Percentiles rank a stretch among this genome's conserved stretches.
phyloP scores from a whole-genome alignment of 371 early-diverging fungal species.

The Mucor ambiguus region DNA sequence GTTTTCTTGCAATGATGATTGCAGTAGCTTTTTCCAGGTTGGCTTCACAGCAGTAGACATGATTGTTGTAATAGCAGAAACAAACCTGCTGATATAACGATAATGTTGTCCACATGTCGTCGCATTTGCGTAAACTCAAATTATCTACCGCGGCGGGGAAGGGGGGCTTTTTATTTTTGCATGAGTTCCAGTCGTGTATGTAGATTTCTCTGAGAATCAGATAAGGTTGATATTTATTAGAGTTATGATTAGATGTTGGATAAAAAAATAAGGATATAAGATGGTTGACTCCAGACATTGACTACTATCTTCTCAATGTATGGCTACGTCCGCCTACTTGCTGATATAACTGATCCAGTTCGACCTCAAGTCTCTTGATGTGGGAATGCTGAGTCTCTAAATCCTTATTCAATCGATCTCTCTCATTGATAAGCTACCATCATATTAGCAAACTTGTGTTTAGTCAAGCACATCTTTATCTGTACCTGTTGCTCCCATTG shows the following conservation, averaged over 20 bases:
- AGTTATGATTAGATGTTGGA: neutral
- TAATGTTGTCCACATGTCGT: neutral
- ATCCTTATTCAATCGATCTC: slow-evolving; percentile 96
- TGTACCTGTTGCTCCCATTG: slow-evolving; percentile 84
- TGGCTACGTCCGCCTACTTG: slow-evolving; percentile 32
- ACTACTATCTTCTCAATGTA: slow-evolving; percentile 13
- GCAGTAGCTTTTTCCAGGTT: neutral
- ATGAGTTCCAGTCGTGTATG: neutral
- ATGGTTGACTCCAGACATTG: neutral
- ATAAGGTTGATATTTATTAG: neutral
- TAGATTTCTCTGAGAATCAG: neutral
- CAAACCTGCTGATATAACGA: neutral
- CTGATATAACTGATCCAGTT: slow-evolving; percentile 69
- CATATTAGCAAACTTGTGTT: slow-evolving; percentile 20
- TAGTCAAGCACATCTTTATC: neutral
- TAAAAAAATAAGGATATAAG: neutral
- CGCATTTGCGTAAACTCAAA: neutral
- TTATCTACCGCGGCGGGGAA: neutral
- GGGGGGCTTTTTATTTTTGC: neutral
- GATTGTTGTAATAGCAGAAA: neutral
- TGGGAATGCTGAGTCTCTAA: slow-evolving; percentile 91
- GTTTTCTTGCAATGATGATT: slow-evolving; percentile 34
- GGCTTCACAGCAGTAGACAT: neutral
- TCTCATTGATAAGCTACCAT: slow-evolving; percentile 89
- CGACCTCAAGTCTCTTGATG: slow-evolving; percentile 89